These are phyloP conservation scores for Apiospora phragmitis DNA, from an alignment of 2,329 filamentous ascomycete genomes.

Conservation along the genomic window DNA sequence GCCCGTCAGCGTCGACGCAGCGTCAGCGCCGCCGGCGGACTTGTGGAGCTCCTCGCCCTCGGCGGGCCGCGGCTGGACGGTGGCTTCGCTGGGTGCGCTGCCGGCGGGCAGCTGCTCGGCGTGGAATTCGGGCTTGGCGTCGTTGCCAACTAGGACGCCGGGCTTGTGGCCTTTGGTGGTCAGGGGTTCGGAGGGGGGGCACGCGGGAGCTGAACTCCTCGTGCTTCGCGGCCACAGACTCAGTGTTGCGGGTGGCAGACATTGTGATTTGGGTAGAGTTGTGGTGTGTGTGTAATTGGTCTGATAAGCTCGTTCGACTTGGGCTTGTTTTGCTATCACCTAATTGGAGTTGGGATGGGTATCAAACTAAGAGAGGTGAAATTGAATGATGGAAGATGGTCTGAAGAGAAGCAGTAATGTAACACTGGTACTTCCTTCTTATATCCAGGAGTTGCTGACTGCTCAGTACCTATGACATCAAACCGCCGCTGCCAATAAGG, in stretches of 20 bases:
- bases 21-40: constrained; percentile 35
- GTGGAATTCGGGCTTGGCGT: constrained; percentile 62
- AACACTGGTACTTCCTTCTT: neutral
- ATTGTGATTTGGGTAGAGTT: neutral
- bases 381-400: neutral
- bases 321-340: neutral
- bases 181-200: constrained; percentile 51
- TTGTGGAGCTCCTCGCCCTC: constrained; percentile 30
- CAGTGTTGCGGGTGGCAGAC: constrained; percentile 4
- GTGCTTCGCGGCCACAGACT: constrained; percentile 2
- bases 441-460: neutral
- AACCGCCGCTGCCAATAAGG: neutral
- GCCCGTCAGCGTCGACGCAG: constrained; percentile 41
- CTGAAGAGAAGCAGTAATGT: neutral
- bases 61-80: constrained; percentile 40
- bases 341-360: neutral
- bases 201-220: constrained; percentile 37
- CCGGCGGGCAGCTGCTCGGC: constrained; percentile 62
- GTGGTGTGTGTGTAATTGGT: neutral
- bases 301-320: neutral
- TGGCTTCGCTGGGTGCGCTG: constrained; percentile 54
- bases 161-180: constrained; percentile 60
- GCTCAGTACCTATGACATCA: neutral
- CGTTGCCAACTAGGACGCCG: constrained; percentile 61
- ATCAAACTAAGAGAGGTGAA: too few species aligned